A percentile compares a stretch with the other conserved stretches of the same genome.
phyloP scores from a whole-genome alignment of 495 filamentous ascomycete genomes.

The Talaromyces trachyspermus region DNA sequence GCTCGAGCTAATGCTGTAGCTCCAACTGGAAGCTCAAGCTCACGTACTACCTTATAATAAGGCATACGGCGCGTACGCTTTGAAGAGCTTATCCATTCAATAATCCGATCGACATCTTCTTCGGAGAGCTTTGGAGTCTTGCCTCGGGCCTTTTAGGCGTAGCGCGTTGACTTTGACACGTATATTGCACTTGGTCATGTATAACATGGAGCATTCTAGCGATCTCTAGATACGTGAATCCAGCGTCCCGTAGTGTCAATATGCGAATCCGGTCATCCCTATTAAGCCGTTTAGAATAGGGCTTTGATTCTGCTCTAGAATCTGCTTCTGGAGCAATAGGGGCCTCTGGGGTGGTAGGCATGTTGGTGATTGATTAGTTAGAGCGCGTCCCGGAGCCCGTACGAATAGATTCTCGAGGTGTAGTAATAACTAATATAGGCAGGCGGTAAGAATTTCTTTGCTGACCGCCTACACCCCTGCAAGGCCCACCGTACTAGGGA shows the following conservation, averaged over 20 bases:
- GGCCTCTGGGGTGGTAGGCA: not conserved
- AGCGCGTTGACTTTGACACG: conserved; percentile 10
- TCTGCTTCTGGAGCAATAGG: not conserved
- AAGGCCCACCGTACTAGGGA: no score
- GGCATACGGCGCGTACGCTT: conserved; percentile 14
- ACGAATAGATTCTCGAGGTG: not conserved
- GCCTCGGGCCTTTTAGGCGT: no score
- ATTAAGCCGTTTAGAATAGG: conserved; percentile 4
- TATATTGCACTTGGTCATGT: conserved; percentile 17
- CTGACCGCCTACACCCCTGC: no score
- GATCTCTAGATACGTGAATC: conserved; percentile 16
- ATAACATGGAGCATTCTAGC: conserved; percentile 10
- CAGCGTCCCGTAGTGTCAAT: no score
- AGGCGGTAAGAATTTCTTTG: not conserved
- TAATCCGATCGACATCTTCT: no score
- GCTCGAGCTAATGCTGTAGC: conserved; percentile 11
- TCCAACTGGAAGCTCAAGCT: conserved; percentile 15
- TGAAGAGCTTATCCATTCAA: no score
- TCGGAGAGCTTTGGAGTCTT: no score
- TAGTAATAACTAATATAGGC: not conserved
- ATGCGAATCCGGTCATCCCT: conserved; percentile 16
- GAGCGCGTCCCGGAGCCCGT: not conserved
- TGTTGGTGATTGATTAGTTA: not conserved
- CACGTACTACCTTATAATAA: conserved; percentile 16
- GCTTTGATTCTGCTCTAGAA: not conserved